Conservation (phyloP, 1,139 yeast species). For the Magnusiomyces paraingens region DNA sequence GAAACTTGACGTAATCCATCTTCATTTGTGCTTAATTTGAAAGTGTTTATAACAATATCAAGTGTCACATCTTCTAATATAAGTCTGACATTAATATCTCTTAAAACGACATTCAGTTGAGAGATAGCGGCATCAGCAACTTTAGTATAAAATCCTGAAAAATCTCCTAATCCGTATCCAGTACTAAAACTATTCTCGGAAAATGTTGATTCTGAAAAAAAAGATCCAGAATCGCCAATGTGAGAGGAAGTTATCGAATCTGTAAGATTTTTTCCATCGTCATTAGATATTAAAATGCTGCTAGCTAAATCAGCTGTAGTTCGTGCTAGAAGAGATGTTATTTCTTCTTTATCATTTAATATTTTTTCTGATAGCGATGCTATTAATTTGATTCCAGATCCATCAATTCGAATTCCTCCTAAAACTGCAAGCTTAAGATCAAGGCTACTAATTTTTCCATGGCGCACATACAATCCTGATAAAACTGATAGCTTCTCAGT, state of each 20-base stretch:
- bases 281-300: slow-evolving; percentile 27
- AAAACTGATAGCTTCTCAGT: slow-evolving; percentile 57
- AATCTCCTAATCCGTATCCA: slow-evolving; percentile 31
- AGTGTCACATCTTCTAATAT: slow-evolving; percentile 45
- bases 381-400: slow-evolving; percentile 50
- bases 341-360: slow-evolving; percentile 25
- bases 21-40: slow-evolving; percentile 37
- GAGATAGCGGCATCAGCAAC: slow-evolving; percentile 69
- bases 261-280: background rate
- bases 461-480: slow-evolving; percentile 60
- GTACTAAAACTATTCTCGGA: slow-evolving; percentile 21
- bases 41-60: slow-evolving; percentile 39
- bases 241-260: background rate
- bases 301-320: slow-evolving; percentile 43
- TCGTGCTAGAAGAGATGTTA: slow-evolving; percentile 55
- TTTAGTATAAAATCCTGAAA: slow-evolving; percentile 51
- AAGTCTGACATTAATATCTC: slow-evolving; percentile 42
- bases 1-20: slow-evolving; percentile 45
- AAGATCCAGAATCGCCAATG: background rate
- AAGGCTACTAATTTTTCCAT: slow-evolving; percentile 54
- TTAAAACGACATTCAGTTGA: slow-evolving; percentile 47
- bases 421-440: slow-evolving; percentile 47
- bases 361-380: slow-evolving; percentile 36
- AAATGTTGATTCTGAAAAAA: slow-evolving; percentile 4
- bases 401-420: slow-evolving; percentile 49